Conservation (phyloP, 495 filamentous ascomycete species). For the Hypoxylon trugodes region DNA sequence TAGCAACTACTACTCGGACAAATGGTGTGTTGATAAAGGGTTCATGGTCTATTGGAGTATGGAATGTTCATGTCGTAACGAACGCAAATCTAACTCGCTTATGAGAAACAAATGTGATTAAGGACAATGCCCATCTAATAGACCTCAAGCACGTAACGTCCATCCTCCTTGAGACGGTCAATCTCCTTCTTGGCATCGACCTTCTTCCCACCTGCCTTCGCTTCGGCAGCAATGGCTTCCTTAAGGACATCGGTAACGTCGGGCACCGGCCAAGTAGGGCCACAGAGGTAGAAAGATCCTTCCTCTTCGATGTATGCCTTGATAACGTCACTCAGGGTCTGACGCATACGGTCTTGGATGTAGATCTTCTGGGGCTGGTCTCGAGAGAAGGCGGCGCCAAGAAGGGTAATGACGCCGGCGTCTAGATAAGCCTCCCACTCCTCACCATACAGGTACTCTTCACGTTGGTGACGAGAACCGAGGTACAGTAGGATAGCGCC, state of each 20-base stretch:
- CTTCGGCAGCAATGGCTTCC: slow-evolving; percentile 87
- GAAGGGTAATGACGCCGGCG: slow-evolving; percentile 91
- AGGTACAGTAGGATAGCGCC: slow-evolving; percentile 95
- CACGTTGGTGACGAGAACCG: slow-evolving; percentile 93
- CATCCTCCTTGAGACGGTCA: slow-evolving; percentile 92
- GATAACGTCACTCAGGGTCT: slow-evolving; percentile 85
- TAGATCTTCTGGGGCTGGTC: slow-evolving; percentile 99
- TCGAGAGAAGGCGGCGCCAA: slow-evolving; percentile 93
- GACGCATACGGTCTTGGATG: slow-evolving; percentile 97
- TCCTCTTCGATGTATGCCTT: slow-evolving; percentile 88
- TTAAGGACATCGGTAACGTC: slow-evolving; percentile 93
- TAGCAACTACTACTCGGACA: too few relatives aligned
- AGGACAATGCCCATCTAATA: slow-evolving; percentile 64
- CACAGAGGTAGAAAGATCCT: slow-evolving; percentile 95
- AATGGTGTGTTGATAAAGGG: neutral
- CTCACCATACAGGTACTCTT: slow-evolving; percentile 98
- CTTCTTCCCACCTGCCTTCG: slow-evolving; percentile 74
- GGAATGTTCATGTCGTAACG: neutral
- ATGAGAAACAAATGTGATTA: slow-evolving; percentile 10
- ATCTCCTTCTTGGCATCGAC: slow-evolving; percentile 92
- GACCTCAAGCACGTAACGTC: slow-evolving; percentile 94
- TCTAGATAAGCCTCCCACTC: slow-evolving; percentile 99
- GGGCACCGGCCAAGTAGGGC: slow-evolving; percentile 98
- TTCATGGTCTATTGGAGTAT: slow-evolving; percentile 18
- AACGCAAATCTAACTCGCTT: slow-evolving; percentile 15